Percentiles rank a stretch among this genome's conserved stretches.
These are phyloP conservation scores for Kurtzmaniella natalensis DNA, from an alignment of 1,139 yeast species.

Conservation along the genomic window DNA sequence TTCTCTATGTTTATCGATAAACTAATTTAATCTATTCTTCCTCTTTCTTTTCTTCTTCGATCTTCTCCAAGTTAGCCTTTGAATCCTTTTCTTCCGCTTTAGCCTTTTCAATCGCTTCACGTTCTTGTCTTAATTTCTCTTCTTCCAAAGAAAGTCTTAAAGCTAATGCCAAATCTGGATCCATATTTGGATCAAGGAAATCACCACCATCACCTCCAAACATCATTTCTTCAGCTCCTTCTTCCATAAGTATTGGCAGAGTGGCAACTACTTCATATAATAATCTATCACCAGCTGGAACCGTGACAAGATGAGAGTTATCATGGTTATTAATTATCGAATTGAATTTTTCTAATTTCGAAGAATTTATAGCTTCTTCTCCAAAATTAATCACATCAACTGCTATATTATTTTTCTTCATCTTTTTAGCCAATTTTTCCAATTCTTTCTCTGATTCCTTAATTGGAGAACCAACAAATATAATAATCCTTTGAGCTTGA, in stretches of 20 bases:
- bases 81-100: conserved; percentile 18
- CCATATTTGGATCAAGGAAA: conserved; percentile 86
- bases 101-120: conserved; percentile 43
- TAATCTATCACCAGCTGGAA: conserved; percentile 83
- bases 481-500: conserved; percentile 86
- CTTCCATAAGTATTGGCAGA: conserved; percentile 66
- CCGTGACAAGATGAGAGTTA: conserved; percentile 78
- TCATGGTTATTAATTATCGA: conserved; percentile 71
- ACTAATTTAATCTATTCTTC: conserved; percentile 12
- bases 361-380: conserved; percentile 73
- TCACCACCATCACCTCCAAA: conserved; percentile 48
- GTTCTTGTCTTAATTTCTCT: conserved; percentile 72
- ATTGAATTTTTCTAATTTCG: conserved; percentile 76
- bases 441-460: conserved; percentile 66
- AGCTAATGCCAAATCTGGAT: conserved; percentile 96
- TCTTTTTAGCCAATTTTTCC: conserved; percentile 81
- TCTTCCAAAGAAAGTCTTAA: conserved; percentile 81
- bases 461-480: conserved; percentile 87
- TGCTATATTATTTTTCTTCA: conserved; percentile 91
- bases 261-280: conserved; percentile 70
- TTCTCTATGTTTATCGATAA: too few species aligned
- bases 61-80: conserved; percentile 24
- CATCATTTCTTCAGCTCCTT: conserved; percentile 38
- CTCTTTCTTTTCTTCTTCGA: conserved; percentile 22
- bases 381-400: conserved; percentile 91